Evolutionary conservation across 495 filamentous ascomycete species (phyloP).

Genomic region (Trichoderma orchidacearum): DNA sequence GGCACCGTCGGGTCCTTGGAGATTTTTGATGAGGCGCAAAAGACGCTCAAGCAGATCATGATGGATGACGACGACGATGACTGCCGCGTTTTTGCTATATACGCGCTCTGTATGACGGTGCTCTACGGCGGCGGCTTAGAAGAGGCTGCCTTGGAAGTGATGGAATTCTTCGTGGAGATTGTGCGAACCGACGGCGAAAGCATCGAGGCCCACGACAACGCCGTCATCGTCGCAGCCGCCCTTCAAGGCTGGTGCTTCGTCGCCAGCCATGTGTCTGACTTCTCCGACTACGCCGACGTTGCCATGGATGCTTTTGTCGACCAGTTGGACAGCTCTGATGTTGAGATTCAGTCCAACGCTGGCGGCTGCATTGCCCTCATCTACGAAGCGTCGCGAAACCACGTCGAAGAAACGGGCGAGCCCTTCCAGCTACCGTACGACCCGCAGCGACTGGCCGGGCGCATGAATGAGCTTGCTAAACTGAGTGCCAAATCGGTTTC

Average conservation of each 20-base stretch:
- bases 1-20: constrained; percentile 60
- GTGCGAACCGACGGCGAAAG: constrained; percentile 69
- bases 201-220: constrained; percentile 61
- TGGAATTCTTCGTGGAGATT: constrained; percentile 77
- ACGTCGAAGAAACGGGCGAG: constrained; percentile 49
- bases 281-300: constrained; percentile 56
- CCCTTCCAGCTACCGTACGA: constrained; percentile 25
- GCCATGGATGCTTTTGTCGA: constrained; percentile 82
- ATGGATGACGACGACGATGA: constrained; percentile 50
- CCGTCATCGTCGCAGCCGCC: constrained; percentile 66
- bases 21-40: constrained; percentile 50
- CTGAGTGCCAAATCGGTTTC: constrained; percentile 59
- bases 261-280: constrained; percentile 68
- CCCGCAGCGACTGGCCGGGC: constrained; percentile 46
- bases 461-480: constrained; percentile 33
- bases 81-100: constrained; percentile 63
- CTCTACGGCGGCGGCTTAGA: constrained; percentile 69
- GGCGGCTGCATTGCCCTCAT: constrained; percentile 24
- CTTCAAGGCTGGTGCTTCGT: constrained; percentile 82
- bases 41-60: constrained; percentile 54
- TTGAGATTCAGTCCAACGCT: constrained; percentile 69
- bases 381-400: constrained; percentile 27
- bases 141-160: constrained; percentile 56
- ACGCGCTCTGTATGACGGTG: constrained; percentile 56
- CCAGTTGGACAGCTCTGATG: constrained; percentile 67